phyloP scores from a whole-genome alignment of 1,284 basidiomycete genomes.

The Blastosporella zonata region DNA sequence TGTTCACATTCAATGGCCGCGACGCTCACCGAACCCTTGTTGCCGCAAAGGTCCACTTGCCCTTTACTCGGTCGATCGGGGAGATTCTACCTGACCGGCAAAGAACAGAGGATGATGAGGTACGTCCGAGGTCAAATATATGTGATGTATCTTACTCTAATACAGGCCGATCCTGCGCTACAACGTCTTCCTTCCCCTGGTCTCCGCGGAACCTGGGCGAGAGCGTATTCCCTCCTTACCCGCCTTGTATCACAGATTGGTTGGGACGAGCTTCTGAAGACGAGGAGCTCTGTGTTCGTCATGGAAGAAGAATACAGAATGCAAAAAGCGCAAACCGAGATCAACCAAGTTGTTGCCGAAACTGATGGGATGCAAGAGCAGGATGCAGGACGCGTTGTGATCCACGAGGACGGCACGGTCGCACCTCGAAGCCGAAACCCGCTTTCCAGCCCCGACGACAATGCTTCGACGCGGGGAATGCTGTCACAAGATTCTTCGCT shows the following conservation, averaged over 20 bases:
- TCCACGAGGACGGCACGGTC: conserved; percentile 57
- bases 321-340: conserved; percentile 72
- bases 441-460: conserved; percentile 50
- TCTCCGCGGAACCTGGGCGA: conserved; percentile 92
- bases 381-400: conserved; percentile 34
- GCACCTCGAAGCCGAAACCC: conserved; percentile 21
- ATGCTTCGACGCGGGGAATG: conserved; percentile 70
- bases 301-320: conserved; percentile 99
- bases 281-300: conserved; percentile 92
- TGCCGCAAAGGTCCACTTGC: conserved; percentile 83
- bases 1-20: conserved; percentile 99
- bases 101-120: conserved; percentile 85
- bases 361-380: conserved; percentile 25
- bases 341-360: conserved; percentile 33
- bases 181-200: conserved; percentile 92
- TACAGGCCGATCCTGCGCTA: conserved; percentile 88
- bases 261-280: conserved; percentile 97
- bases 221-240: conserved; percentile 90
- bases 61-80: conserved; percentile 81
- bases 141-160: background rate
- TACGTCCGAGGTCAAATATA: conserved; percentile 24
- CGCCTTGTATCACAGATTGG: conserved; percentile 91
- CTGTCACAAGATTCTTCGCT: conserved; percentile 27
- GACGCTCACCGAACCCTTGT: conserved; percentile 89
- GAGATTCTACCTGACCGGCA: conserved; percentile 74